These are phyloP conservation scores for Krasilnikovozyma curviuscula DNA, from an alignment of 768 basidiomycete species.

Conservation along the genomic window DNA sequence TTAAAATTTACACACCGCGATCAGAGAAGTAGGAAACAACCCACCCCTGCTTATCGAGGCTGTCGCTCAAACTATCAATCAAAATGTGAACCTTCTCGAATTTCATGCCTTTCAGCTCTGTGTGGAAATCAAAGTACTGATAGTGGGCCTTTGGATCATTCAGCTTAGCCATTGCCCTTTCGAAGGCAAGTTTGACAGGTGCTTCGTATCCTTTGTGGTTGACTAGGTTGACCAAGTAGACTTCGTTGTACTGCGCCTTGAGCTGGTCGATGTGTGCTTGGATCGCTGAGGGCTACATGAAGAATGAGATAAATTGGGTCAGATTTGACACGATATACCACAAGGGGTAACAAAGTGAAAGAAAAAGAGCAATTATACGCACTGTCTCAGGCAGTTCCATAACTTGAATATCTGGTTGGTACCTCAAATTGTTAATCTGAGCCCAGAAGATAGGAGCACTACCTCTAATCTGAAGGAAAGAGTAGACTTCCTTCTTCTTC, in stretches of 20 bases:
- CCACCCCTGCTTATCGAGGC: constrained; percentile 28
- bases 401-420: constrained; percentile 86
- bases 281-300: constrained; percentile 44
- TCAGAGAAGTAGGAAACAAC: neutral
- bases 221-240: constrained; percentile 71
- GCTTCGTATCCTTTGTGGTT: constrained; percentile 85
- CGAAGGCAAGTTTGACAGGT: constrained; percentile 88
- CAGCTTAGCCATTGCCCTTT: constrained; percentile 50
- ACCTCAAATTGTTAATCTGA: constrained; percentile 81
- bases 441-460: constrained; percentile 92
- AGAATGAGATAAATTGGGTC: neutral
- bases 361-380: constrained; percentile 17
- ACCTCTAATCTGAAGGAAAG: constrained; percentile 84
- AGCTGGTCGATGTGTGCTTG: constrained; percentile 55
- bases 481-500: constrained; percentile 30
- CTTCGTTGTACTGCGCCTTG: constrained; percentile 52
- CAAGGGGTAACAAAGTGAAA: neutral
- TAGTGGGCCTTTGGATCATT: constrained; percentile 52
- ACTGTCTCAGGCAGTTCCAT: constrained; percentile 85
- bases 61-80: constrained; percentile 44
- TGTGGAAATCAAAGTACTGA: constrained; percentile 93
- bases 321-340: too few species aligned
- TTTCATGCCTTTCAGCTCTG: constrained; percentile 79
- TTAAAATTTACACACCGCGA: too few species aligned
- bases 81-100: constrained; percentile 82